These are phyloP conservation scores for Zygotorulaspora mrakii DNA, from an alignment of 1,139 yeast species.

Conservation along the genomic window DNA sequence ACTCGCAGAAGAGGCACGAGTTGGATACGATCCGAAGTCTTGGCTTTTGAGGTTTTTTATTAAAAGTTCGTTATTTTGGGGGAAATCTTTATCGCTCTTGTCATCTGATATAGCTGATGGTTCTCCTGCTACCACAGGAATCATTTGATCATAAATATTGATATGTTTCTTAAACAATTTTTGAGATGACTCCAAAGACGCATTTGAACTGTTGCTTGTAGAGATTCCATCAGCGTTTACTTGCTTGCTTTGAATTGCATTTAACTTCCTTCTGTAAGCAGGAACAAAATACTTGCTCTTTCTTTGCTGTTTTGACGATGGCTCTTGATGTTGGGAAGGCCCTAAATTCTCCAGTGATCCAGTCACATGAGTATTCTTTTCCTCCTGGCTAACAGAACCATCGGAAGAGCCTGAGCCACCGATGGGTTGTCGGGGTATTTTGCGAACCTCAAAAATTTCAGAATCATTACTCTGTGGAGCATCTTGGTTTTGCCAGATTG, in stretches of 20 bases:
- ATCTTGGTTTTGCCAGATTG: slow-evolving; percentile 14
- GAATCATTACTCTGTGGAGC: slow-evolving; percentile 8
- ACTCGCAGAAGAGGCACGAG: slow-evolving; percentile 33
- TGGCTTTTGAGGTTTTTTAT: slow-evolving; percentile 28
- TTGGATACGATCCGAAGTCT: slow-evolving; percentile 38
- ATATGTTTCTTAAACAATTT: slow-evolving; percentile 15
- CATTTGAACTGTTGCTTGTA: slow-evolving; percentile 29
- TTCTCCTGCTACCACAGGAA: slow-evolving; percentile 29
- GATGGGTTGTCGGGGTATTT: slow-evolving; percentile 7
- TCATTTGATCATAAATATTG: slow-evolving; percentile 32
- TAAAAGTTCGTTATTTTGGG: slow-evolving; percentile 22
- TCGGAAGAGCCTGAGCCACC: slow-evolving; percentile 24
- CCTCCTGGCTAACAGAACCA: slow-evolving; percentile 15
- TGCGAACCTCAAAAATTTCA: slow-evolving; percentile 10
- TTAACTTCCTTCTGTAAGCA: slow-evolving; percentile 39
- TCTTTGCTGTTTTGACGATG: slow-evolving; percentile 5
- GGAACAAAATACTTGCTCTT: slow-evolving; percentile 36
- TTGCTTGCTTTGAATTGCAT: slow-evolving; percentile 24
- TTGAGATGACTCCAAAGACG: slow-evolving; percentile 26
- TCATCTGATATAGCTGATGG: slow-evolving; percentile 9
- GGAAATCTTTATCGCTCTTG: slow-evolving; percentile 8
- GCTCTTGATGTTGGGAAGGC: slow-evolving; percentile 1
- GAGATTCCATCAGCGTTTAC: slow-evolving; percentile 16
- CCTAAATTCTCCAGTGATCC: slow-evolving; percentile 8
- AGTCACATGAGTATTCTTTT: slow-evolving; percentile 14